phyloP scores from a whole-genome alignment of 2,329 filamentous ascomycete species.

The Fusarium sp. region DNA sequence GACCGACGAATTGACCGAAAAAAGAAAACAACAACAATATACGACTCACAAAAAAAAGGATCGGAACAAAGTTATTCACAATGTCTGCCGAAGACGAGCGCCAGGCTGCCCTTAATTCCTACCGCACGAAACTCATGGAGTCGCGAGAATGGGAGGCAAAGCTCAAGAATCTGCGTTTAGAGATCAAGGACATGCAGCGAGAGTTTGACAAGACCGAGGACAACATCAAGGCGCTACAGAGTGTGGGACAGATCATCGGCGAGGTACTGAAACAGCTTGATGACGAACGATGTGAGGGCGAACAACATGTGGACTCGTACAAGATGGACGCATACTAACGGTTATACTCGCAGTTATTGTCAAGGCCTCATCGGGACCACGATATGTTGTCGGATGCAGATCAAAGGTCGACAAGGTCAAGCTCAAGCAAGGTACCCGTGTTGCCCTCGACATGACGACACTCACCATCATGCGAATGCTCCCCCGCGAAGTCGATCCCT shows the following conservation, averaged over 20 bases:
- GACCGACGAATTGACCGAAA: not conserved
- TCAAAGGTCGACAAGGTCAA: constrained; percentile 98
- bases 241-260: constrained; percentile 98
- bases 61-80: constrained; percentile 33
- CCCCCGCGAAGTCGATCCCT: constrained; percentile 95
- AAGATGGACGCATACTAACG: constrained; percentile 35
- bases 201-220: constrained; percentile 98
- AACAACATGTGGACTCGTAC: constrained; percentile 12
- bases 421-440: constrained; percentile 97
- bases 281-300: constrained; percentile 91
- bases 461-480: constrained; percentile 99
- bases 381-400: constrained; percentile 98
- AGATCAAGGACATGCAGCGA: constrained; percentile 94
- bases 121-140: constrained; percentile 87
- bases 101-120: constrained; percentile 78
- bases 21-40: no score
- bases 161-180: constrained; percentile 90
- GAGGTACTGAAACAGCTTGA: constrained; percentile 99
- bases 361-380: constrained; percentile 95
- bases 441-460: constrained; percentile 98
- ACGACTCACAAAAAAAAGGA: not conserved
- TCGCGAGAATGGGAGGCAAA: constrained; percentile 99
- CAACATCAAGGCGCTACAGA: constrained; percentile 99
- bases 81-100: constrained; percentile 70
- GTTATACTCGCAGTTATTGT: constrained; percentile 79